A percentile compares a stretch with the other conserved stretches of the same genome.
phyloP scores from a whole-genome alignment of 768 basidiomycete genomes.

The Leccinum rimulosum region DNA sequence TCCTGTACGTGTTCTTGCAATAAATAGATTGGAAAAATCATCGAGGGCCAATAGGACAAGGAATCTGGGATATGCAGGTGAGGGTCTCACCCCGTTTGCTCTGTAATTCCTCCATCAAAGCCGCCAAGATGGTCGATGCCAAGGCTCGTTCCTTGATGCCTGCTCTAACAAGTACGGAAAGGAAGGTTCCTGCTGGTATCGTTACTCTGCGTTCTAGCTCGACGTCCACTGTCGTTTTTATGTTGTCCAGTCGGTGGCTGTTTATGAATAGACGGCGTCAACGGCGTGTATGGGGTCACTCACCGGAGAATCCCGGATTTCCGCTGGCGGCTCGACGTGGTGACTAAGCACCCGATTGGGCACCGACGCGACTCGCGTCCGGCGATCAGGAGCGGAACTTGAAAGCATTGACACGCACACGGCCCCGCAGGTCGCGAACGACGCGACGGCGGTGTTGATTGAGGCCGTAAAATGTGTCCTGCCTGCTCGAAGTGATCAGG shows the following conservation, averaged over 20 bases:
- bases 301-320: too few species aligned
- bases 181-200: constrained; percentile 45
- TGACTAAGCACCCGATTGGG: too few species aligned
- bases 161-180: constrained; percentile 55
- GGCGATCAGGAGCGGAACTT: too few species aligned
- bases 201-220: constrained; percentile 45
- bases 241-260: constrained; percentile 35
- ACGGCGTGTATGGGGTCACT: too few species aligned
- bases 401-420: too few species aligned
- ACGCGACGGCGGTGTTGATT: too few species aligned
- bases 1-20: constrained; percentile 66
- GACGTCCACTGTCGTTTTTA: constrained; percentile 44
- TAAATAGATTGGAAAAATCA: constrained; percentile 80
- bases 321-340: too few species aligned
- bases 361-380: too few species aligned
- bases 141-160: constrained; percentile 51
- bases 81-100: constrained; percentile 58
- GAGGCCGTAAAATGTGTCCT: too few species aligned
- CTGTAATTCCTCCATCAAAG: constrained; percentile 61
- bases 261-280: constrained; percentile 71
- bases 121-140: constrained; percentile 55
- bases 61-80: constrained; percentile 39
- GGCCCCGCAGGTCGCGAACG: too few species aligned
- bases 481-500: too few species aligned
- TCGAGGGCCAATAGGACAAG: constrained; percentile 86